Base-by-base conservation (phyloP, 192 early-diverging fungal species). In the Mortierella antarctica region DNA sequence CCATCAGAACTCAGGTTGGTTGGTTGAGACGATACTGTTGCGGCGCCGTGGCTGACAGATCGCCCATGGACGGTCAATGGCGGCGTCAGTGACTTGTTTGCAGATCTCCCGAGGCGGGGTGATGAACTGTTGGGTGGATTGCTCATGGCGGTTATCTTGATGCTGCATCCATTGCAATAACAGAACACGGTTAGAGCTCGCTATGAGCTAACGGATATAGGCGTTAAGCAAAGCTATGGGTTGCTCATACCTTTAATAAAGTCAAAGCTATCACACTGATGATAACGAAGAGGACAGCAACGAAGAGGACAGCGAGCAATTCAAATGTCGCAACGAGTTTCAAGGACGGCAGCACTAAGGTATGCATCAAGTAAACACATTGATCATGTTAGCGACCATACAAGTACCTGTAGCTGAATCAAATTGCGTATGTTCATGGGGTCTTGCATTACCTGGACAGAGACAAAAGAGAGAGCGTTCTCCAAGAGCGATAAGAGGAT, bases 311-410 rank as follows among this genome's bases (percentile, higher is more conserved):
- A n/a, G n/a, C n/a, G n/a, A n/a, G n/a, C n/a, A n/a, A 31, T 31
- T 55, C n/a, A 18, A 55, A 55, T 13, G 53, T 18, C 53, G 8
- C 15, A 55, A 18, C 1, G 21, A 18, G 53, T 2, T 20, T 55
- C 53, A 55, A 55, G 2, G 53, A 55, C 21, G n/a, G 53, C 4
- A 55, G 53, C 53, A 18, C 53, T 55, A 18, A 55, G n/a, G 53
- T 8, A 55, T 8, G 18, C 8, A 55, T 15, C 15, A 55, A 55
- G 53, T 20, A 55, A 20, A 20, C 15, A 18, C 53, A 13, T 4
- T 55, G 53, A 55, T 55, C 53, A 55, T 31, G 21, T 55, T 55
- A 55, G 53, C 53, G 21, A 20, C 53, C 21, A 20, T 8, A 55
- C 53, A 55, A 55, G 17, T 20, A 20, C 8, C 53, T 3, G 2